Evolutionary conservation across 495 filamentous ascomycete species (phyloP).

Genomic region (Neurospora sp.): DNA sequence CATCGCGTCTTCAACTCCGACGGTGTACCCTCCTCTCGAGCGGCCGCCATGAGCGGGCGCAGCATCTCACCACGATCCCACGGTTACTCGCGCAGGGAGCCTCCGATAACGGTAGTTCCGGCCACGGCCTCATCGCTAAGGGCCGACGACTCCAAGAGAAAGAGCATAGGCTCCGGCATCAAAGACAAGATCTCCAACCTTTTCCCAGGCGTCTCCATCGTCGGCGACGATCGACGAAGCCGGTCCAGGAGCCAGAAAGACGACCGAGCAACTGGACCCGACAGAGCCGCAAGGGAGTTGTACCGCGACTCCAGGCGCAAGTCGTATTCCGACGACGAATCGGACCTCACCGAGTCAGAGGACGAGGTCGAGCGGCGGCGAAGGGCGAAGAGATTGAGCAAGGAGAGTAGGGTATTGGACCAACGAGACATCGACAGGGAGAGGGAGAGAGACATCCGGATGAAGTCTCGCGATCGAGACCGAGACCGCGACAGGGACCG

Average conservation of each 20-base stretch:
- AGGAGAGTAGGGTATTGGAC: neutral
- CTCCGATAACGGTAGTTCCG: constrained; percentile 1
- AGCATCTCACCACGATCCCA: constrained; percentile 10
- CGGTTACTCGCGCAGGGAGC: constrained; percentile 5
- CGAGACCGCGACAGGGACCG: constrained; percentile 6
- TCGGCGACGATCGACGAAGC: constrained; percentile 13
- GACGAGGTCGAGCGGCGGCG: constrained; percentile 26
- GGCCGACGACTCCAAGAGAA: constrained; percentile 10
- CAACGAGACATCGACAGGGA: neutral
- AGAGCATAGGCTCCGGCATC: constrained; percentile 10
- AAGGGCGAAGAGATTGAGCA: constrained; percentile 10
- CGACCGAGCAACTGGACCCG: neutral
- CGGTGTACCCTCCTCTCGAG: constrained; percentile 3
- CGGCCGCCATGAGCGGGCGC: neutral
- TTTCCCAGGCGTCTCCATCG: constrained; percentile 7
- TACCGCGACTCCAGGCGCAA: constrained; percentile 5
- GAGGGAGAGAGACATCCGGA: neutral
- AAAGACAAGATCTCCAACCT: constrained; percentile 16
- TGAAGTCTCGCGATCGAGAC: neutral
- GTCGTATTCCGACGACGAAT: constrained; percentile 16
- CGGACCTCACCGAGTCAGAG: constrained; percentile 12
- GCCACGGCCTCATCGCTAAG: neutral
- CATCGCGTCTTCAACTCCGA: constrained; percentile 16
- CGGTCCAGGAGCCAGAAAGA: constrained; percentile 11
- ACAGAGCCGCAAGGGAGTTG: neutral